These are phyloP conservation scores for Penicillium paradoxum DNA, from an alignment of 495 filamentous ascomycete species.

Conservation along the genomic window DNA sequence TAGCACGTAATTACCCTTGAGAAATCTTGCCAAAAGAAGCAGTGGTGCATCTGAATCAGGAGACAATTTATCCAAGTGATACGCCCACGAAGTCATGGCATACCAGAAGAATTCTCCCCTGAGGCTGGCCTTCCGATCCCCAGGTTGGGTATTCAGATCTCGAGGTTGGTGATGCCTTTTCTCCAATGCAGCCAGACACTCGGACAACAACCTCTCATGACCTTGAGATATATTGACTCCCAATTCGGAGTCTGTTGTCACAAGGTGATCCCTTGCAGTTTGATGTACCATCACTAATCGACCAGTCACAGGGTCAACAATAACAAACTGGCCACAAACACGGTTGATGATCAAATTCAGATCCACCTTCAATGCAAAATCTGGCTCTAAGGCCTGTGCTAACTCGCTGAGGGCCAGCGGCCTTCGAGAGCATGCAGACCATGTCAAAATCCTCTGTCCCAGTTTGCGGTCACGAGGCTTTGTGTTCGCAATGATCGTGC, in stretches of 20 bases:
- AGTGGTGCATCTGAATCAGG: not conserved
- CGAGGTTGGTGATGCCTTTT: not conserved
- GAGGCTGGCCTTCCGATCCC: not conserved
- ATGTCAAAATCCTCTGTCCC: not conserved
- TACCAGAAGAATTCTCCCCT: not conserved
- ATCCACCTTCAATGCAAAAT: not conserved
- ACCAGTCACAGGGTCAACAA: not conserved
- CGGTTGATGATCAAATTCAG: not conserved
- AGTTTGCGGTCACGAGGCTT: not conserved
- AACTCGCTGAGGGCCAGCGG: not conserved
- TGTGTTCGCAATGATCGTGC: not conserved
- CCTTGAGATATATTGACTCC: not conserved
- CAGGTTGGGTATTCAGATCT: not conserved
- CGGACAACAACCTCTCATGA: not conserved
- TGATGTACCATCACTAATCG: not conserved
- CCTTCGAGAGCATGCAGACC: not conserved
- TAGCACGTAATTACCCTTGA: not conserved
- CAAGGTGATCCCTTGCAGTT: not conserved
- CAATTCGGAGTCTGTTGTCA: not conserved
- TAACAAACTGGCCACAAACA: not conserved
- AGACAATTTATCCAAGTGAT: not conserved
- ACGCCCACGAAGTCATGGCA: not conserved
- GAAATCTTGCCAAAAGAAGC: not conserved
- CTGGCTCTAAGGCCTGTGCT: not conserved
- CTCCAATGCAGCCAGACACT: not conserved